Evolutionary conservation across 768 basidiomycete species (phyloP).

Genomic region (Phylloporus sp.): DNA sequence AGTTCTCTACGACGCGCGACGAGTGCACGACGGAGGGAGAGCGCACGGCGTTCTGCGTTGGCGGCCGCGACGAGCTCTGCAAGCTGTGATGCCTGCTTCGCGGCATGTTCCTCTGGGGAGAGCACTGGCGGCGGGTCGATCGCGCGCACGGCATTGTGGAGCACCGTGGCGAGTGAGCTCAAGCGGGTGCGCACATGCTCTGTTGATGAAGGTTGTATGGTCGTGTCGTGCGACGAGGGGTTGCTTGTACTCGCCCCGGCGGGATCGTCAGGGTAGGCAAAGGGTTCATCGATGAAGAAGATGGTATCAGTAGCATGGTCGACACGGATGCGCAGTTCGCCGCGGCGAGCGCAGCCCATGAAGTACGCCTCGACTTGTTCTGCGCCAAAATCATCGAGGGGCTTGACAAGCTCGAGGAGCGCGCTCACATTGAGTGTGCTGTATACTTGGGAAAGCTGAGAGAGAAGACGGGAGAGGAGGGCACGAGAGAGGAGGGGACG

Average conservation of each 20-base stretch:
- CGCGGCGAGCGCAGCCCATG: conserved; percentile 86
- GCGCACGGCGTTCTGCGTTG: conserved; percentile 72
- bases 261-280: conserved; percentile 40
- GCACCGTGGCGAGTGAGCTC: conserved; percentile 64
- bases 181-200: conserved; percentile 77
- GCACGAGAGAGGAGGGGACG: conserved; percentile 88
- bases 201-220: conserved; percentile 67
- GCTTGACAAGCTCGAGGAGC: conserved; percentile 74
- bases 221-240: conserved; percentile 33
- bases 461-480: conserved; percentile 84
- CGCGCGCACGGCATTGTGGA: conserved; percentile 65
- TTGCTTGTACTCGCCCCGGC: conserved; percentile 10
- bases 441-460: conserved; percentile 91
- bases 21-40: conserved; percentile 72
- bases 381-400: conserved; percentile 59
- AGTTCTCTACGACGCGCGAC: conserved; percentile 84
- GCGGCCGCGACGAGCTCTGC: conserved; percentile 58
- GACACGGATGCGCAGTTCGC: conserved; percentile 80
- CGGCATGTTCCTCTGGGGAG: conserved; percentile 41
- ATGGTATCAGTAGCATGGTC: conserved; percentile 87
- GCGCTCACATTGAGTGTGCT: conserved; percentile 77
- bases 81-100: conserved; percentile 51
- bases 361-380: conserved; percentile 86
- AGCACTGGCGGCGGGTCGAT: conserved; percentile 45
- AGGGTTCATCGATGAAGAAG: conserved; percentile 78